A percentile compares a stretch with the other conserved stretches of the same genome.
Evolutionary conservation across 768 basidiomycete genomes (phyloP).

Genomic region (Dioszegia hungarica): DNA sequence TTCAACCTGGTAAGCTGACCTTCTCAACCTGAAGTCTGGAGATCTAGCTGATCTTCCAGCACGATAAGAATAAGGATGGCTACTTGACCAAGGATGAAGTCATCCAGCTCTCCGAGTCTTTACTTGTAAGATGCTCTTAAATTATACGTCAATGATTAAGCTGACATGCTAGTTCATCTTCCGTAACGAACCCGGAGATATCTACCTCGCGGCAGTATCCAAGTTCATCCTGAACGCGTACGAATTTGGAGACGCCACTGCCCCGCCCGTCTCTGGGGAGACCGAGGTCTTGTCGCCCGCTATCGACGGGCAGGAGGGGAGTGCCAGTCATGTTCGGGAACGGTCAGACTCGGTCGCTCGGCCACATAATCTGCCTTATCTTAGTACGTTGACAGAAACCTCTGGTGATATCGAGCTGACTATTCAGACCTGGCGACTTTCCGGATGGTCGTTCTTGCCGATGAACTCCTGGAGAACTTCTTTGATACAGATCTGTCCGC

Average conservation of each 20-base stretch:
- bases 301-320: slow-evolving; percentile 39
- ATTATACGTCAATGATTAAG: neutral
- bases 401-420: neutral
- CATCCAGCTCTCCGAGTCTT: slow-evolving; percentile 85
- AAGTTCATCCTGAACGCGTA: slow-evolving; percentile 98
- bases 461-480: slow-evolving; percentile 93
- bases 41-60: slow-evolving; percentile 17
- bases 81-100: slow-evolving; percentile 95
- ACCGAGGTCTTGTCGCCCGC: neutral
- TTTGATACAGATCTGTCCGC: slow-evolving; percentile 86
- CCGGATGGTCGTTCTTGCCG: slow-evolving; percentile 97
- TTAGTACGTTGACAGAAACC: slow-evolving; percentile 60
- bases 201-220: slow-evolving; percentile 91
- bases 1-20: slow-evolving; percentile 67
- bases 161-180: slow-evolving; percentile 77
- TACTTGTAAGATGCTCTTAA: slow-evolving; percentile 62
- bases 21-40: neutral
- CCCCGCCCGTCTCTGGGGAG: slow-evolving; percentile 28
- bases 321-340: slow-evolving; percentile 48
- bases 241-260: slow-evolving; percentile 83
- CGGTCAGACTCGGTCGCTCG: slow-evolving; percentile 50
- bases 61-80: slow-evolving; percentile 83
- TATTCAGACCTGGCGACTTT: slow-evolving; percentile 59
- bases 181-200: slow-evolving; percentile 92
- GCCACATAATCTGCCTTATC: slow-evolving; percentile 76